Percentiles rank a stretch among this genome's conserved stretches.
phyloP scores from a whole-genome alignment of 306 rosid species.

The Crotalaria pallida region DNA sequence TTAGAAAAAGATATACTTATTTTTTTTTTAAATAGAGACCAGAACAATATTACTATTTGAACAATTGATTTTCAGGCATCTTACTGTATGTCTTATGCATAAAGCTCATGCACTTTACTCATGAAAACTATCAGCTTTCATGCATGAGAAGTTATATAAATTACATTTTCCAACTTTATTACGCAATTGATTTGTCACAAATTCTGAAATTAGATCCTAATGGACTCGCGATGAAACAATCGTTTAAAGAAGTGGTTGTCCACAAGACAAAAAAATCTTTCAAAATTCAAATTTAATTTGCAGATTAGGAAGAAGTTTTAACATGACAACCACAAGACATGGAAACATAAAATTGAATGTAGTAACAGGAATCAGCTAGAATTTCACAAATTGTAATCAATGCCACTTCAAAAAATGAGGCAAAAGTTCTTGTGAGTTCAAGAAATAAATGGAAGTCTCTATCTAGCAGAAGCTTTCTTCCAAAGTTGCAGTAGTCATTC shows the following conservation, averaged over 20 bases:
- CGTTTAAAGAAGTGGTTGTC: neutral
- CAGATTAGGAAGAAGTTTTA: neutral
- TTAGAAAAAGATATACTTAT: too few relatives aligned
- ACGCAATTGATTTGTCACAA: neutral
- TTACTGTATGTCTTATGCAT: too few relatives aligned
- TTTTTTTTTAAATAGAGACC: too few relatives aligned
- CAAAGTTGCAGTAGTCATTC: neutral
- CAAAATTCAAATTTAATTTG: too few relatives aligned
- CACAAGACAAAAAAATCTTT: neutral
- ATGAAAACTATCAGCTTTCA: too few relatives aligned
- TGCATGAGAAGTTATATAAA: too few relatives aligned
- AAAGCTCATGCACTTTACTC: too few relatives aligned
- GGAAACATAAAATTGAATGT: neutral
- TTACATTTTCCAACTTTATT: neutral
- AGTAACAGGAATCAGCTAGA: neutral
- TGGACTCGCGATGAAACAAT: neutral
- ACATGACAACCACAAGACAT: neutral
- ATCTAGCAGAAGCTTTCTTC: slow-evolving; percentile 1
- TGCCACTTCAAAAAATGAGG: neutral
- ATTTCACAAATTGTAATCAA: neutral
- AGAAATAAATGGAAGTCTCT: neutral
- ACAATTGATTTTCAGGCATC: too few relatives aligned
- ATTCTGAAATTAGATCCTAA: neutral
- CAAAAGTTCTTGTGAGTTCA: neutral
- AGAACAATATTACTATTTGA: too few relatives aligned